These are phyloP conservation scores for Quercus phellos DNA, from an alignment of 331 rosid genomes.

Conservation along the genomic window DNA sequence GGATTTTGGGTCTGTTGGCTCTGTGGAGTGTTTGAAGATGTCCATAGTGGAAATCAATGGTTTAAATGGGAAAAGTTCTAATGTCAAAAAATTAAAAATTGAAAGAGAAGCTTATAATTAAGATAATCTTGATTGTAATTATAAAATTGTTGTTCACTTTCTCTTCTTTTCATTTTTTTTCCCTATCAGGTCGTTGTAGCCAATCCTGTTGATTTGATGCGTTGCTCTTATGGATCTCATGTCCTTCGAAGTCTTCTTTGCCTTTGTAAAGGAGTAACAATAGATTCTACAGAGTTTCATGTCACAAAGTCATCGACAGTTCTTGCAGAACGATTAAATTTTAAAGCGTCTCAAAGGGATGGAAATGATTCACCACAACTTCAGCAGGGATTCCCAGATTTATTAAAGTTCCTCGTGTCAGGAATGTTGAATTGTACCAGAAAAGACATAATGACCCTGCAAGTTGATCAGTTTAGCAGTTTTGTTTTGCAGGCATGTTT, in stretches of 20 bases:
- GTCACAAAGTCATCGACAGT: constrained; percentile 48
- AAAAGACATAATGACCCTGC: constrained; percentile 42
- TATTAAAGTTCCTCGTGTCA: constrained; percentile 57
- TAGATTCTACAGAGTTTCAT: constrained; percentile 42
- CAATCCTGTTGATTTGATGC: constrained; percentile 61
- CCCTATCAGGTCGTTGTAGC: constrained; percentile 53
- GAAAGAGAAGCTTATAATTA: background rate
- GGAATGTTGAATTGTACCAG: constrained; percentile 47
- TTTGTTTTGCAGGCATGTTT: constrained; percentile 79
- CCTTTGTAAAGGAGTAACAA: constrained; percentile 65
- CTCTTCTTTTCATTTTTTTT: background rate
- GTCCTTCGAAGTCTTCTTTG: constrained; percentile 84
- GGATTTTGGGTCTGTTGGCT: background rate
- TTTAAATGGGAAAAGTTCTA: background rate
- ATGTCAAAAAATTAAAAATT: no score
- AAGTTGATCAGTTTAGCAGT: constrained; percentile 77
- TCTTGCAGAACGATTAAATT: constrained; percentile 61
- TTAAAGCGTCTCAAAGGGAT: constrained; percentile 39
- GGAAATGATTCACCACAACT: constrained; percentile 24
- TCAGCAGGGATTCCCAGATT: constrained; percentile 59
- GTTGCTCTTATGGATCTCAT: constrained; percentile 81
- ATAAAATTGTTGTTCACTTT: background rate
- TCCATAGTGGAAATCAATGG: background rate
- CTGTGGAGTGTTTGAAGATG: background rate
- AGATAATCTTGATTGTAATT: background rate